Base-by-base conservation (phyloP, 331 rosid genomes). In the Phaseolus coccineus region DNA sequence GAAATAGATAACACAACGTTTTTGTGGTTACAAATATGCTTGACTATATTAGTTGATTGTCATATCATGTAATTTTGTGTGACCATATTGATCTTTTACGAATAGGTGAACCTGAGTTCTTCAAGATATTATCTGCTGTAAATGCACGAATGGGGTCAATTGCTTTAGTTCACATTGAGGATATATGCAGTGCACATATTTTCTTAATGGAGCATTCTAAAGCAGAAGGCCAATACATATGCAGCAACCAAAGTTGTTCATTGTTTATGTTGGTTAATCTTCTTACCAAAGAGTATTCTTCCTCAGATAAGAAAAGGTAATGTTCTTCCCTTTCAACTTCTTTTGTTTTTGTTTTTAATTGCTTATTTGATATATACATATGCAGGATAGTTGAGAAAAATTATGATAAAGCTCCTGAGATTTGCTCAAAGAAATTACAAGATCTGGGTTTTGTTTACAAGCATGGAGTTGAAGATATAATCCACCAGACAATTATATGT, bases 91-190 rank as follows among this genome's bases (percentile, higher is more conserved):
- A 77, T 82, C 5, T 27, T 58, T 56, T 55, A 25, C 64, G 50
- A 39, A 91, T 25, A 46, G 98, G 96, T 64, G 91, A 91, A 73
- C 31, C 76, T 13, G 85, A 84, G 68, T 63, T 77, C 28, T 84
- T 64, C 69, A 65, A 79, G 42, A 91, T 95, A 78, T 51, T 95
- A 71, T 81, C 85, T 1, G 85, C 89, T 48, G 97, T 95, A 71
- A 90, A 92, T 76, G 89, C 90, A 74, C 77, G 97, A 83, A 89
- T 95, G 86, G 96, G 97, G 22, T 95, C 98, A 33, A 64, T 95
- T 47, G 87, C 90, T 42, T 50, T 90, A 31, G 91, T 87, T 46
- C 98, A 95, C 72, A 85, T 88, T 28, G 95, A 91, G 69, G 98
- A 92, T 84, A 85, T 90, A 75, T 91, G 97, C 86, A 78, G 75